Evolutionary conservation across 345 rosid genomes (phyloP).

Genomic region (Eucalyptus lansdowneana): DNA sequence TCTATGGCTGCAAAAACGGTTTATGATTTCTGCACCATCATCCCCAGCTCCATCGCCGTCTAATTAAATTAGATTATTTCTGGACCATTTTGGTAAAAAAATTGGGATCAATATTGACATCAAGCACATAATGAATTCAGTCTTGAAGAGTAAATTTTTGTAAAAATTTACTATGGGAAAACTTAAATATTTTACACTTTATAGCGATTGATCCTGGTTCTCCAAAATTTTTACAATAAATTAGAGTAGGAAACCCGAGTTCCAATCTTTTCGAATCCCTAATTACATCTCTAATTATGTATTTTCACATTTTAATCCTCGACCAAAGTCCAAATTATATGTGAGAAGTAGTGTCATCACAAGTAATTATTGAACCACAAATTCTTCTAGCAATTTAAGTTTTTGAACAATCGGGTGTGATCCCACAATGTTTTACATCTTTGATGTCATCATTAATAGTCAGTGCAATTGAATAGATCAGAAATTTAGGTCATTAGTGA

Average conservation of each 20-base stretch:
- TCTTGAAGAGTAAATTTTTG: background rate
- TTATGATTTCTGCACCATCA: background rate
- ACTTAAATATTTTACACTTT: background rate
- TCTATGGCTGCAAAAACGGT: background rate
- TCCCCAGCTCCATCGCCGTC: background rate
- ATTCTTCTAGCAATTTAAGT: background rate
- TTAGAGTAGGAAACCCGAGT: background rate
- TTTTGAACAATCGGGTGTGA: background rate
- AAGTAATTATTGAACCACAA: background rate
- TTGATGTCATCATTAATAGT: fast-evolving
- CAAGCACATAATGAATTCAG: background rate
- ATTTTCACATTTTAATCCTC: background rate
- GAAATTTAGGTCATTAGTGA: background rate
- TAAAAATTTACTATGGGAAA: background rate
- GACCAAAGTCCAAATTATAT: background rate
- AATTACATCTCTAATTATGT: background rate
- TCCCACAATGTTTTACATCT: background rate
- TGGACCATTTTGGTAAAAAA: background rate
- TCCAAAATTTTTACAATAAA: background rate
- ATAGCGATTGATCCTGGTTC: background rate
- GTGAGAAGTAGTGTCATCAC: background rate
- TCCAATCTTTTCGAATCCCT: background rate
- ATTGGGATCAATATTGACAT: background rate
- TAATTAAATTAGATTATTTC: background rate
- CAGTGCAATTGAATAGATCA: background rate